These are phyloP conservation scores for Fusarium sp. DNA, from an alignment of 2,329 filamentous ascomycete species.

Conservation along the genomic window DNA sequence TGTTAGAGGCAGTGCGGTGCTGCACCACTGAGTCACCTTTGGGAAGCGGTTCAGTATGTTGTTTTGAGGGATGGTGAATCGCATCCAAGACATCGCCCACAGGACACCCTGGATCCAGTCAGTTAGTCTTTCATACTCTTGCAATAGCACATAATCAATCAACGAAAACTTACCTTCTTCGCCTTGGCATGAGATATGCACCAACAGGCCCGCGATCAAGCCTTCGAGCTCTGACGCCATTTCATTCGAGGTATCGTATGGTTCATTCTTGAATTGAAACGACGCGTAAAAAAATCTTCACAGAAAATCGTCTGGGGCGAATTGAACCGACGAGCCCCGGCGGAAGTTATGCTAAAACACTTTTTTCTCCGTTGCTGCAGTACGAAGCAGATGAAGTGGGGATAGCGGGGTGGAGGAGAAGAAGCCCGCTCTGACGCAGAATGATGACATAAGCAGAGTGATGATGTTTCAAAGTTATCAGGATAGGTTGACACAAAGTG, in stretches of 20 bases:
- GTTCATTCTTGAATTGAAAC: conserved; percentile 49
- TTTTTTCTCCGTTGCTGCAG: conserved; percentile 43
- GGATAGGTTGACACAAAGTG: too few species aligned
- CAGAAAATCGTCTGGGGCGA: conserved; percentile 44
- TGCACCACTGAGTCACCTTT: conserved; percentile 35
- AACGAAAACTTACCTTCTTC: conserved; percentile 54
- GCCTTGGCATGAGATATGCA: conserved; percentile 57
- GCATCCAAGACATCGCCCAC: conserved; percentile 53
- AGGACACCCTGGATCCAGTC: conserved; percentile 49
- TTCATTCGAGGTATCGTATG: conserved; percentile 21
- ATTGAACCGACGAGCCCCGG: conserved; percentile 50
- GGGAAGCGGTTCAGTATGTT: conserved; percentile 32
- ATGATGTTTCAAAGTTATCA: not conserved
- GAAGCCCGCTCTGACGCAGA: conserved; percentile 4
- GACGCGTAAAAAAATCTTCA: conserved; percentile 39
- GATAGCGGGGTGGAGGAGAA: conserved; percentile 38
- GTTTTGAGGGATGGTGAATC: conserved; percentile 48
- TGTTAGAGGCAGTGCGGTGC: conserved; percentile 50
- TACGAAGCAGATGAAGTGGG: conserved; percentile 42
- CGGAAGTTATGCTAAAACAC: conserved; percentile 27
- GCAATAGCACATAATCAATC: conserved; percentile 4
- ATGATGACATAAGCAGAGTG: conserved; percentile 44
- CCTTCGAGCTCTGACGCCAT: conserved; percentile 59
- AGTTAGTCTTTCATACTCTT: conserved; percentile 24
- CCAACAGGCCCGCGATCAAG: conserved; percentile 55